A percentile compares a stretch with the other conserved stretches of the same genome.
Conservation (phyloP, 306 rosid genomes). For the Prunus mongolica region DNA sequence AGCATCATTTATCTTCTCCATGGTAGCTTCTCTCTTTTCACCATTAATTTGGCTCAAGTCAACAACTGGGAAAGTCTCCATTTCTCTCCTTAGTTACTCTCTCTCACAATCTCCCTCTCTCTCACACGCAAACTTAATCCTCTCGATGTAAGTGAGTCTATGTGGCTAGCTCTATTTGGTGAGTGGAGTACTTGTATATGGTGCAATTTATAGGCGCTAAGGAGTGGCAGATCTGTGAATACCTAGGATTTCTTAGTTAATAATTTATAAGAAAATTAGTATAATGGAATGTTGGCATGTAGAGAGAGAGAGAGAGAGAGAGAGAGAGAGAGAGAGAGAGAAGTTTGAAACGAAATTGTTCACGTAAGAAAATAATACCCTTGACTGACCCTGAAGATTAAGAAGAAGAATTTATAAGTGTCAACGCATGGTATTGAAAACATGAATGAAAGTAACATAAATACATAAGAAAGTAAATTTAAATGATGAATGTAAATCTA, state of each 20-base stretch:
- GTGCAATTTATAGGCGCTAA: conserved; percentile 52
- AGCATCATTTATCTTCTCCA: conserved; percentile 75
- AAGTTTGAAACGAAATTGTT: background rate
- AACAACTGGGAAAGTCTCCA: conserved; percentile 65
- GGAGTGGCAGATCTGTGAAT: conserved; percentile 3
- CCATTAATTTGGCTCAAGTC: conserved; percentile 71
- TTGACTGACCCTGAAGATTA: too few relatives aligned
- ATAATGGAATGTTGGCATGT: background rate
- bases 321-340: too few relatives aligned
- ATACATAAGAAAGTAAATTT: background rate
- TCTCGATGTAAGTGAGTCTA: background rate
- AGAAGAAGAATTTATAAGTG: too few relatives aligned
- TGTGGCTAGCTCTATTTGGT: conserved; percentile 1
- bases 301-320: too few relatives aligned
- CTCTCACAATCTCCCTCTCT: background rate
- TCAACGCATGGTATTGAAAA: too few relatives aligned
- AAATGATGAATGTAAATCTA: background rate
- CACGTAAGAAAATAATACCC: background rate
- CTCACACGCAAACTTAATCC: background rate
- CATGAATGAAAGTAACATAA: too few relatives aligned
- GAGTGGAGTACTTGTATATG: conserved; percentile 10
- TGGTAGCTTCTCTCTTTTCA: conserved; percentile 50
- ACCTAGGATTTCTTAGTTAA: background rate
- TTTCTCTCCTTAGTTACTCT: conserved; percentile 11
- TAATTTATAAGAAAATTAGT: too few relatives aligned